Evolutionary conservation across 371 early-diverging fungal genomes (phyloP), one percentile per base, ranked within the genome.

Genomic region (Batkoa obscura): DNA sequence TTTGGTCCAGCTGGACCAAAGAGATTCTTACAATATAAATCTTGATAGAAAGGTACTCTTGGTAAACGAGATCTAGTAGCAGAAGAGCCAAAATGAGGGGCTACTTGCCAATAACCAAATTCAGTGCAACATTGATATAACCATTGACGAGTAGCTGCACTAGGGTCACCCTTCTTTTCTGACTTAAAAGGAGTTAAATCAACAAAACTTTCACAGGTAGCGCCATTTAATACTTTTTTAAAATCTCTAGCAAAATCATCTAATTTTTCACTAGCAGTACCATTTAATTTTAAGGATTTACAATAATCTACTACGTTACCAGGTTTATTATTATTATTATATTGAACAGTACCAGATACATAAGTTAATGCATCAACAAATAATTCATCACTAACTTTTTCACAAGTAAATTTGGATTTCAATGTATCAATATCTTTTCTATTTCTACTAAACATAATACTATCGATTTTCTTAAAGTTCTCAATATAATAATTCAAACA

Each of bases 381-480:
- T 2, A 3, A 1, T 17, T 8, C 6, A 50, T 50, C 50, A 31
- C 3, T 15, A 10, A 50, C 5, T n/a, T 9, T 4, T 10, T 38
- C 2, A 30, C 53, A 53, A 30, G 13, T 17, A 30, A 50, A 50
- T 36, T 36, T 5, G 13, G 31, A 17, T 34, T 50, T 50, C 8
- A 45, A n/a, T 4, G 4, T n/a, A 45, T 45, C 45, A 3, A 8
- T 45, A 4, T 8, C 17, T 8, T 4, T 3, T n/a, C 31, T 2
- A 17, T 48, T 13, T 4, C 31, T 23, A 23, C 30, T 17, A 9
- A 13, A 3, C 1, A 37, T 5, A 10, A 12, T 39, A 39, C 38
- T 38, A n/a, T 53, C 35, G 39, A 53, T 70, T 75, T 68, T 43
- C 71, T 68, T 10, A 58, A 53, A 8, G 34, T n/a, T 8, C 5